Evolutionary conservation across 805 yeast species (phyloP).

Genomic region (Suhomyces canberraensis): DNA sequence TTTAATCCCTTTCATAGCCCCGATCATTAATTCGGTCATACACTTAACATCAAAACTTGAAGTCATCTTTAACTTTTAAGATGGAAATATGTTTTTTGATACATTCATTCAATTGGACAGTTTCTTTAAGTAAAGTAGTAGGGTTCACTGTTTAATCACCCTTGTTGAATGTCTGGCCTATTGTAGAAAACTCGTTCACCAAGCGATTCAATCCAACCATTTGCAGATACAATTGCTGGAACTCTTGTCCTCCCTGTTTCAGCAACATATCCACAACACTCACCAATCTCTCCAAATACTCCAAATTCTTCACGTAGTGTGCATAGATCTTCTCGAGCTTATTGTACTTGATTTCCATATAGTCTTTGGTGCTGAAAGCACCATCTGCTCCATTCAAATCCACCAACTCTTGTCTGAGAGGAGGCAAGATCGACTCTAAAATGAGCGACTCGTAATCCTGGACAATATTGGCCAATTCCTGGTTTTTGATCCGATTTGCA

Average conservation of each 20-base stretch:
- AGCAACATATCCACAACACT: conserved; percentile 3
- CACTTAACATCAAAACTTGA: too few relatives aligned
- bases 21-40: too few relatives aligned
- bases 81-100: too few relatives aligned
- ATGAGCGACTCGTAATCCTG: conserved; percentile 31
- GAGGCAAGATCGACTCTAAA: conserved; percentile 25
- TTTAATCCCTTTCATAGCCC: too few relatives aligned
- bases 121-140: too few relatives aligned
- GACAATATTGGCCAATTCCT: conserved; percentile 19
- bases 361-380: neutral
- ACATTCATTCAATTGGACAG: too few relatives aligned
- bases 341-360: conserved; percentile 7
- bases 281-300: conserved; percentile 6
- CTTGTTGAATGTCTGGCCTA: too few relatives aligned
- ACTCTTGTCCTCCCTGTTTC: conserved; percentile 3
- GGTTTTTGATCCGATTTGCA: conserved; percentile 19
- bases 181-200: too few relatives aligned
- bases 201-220: conserved; percentile 7
- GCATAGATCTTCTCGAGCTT: conserved; percentile 6
- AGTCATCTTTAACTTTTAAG: too few relatives aligned
- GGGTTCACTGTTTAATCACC: too few relatives aligned
- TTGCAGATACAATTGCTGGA: conserved; percentile 8
- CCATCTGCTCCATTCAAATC: neutral
- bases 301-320: conserved; percentile 6
- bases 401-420: conserved; percentile 20